A percentile compares a stretch with the other conserved stretches of the same genome.
Conservation (phyloP, 2,329 filamentous ascomycete species). For the Penicillium sp. region DNA sequence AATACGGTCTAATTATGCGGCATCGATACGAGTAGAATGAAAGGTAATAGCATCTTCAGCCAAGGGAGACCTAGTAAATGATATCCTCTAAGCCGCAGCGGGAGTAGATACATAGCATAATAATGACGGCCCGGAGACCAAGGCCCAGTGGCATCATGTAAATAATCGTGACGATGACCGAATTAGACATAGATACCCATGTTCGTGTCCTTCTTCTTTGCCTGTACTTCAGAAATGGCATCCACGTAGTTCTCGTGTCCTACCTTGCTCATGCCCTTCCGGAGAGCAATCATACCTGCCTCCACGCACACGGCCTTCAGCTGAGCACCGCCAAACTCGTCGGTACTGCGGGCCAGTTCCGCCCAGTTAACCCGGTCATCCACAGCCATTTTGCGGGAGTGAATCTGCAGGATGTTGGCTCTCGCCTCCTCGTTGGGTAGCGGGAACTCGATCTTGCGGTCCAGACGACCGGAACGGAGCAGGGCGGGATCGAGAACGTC, state of each 20-base stretch:
- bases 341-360: constrained; percentile 91
- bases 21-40: too few species aligned
- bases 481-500: constrained; percentile 88
- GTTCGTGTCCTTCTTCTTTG: constrained; percentile 76
- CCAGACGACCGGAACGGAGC: constrained; percentile 80
- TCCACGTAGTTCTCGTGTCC: constrained; percentile 98
- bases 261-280: constrained; percentile 91
- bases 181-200: constrained; percentile 41
- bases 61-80: too few species aligned
- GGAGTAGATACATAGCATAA: too few species aligned
- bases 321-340: constrained; percentile 96
- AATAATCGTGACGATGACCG: too few species aligned
- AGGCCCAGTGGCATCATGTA: too few species aligned
- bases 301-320: constrained; percentile 98
- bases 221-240: constrained; percentile 83
- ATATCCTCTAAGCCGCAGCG: too few species aligned
- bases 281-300: constrained; percentile 95
- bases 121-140: too few species aligned
- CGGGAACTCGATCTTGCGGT: constrained; percentile 97
- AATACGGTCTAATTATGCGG: too few species aligned
- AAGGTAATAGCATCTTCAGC: too few species aligned
- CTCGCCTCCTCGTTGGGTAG: constrained; percentile 95
- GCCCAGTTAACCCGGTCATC: constrained; percentile 90
- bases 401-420: constrained; percentile 93
- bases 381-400: constrained; percentile 96